Evolutionary conservation across 2,329 filamentous ascomycete genomes (phyloP).

Genomic region (Talaromyces sp.): DNA sequence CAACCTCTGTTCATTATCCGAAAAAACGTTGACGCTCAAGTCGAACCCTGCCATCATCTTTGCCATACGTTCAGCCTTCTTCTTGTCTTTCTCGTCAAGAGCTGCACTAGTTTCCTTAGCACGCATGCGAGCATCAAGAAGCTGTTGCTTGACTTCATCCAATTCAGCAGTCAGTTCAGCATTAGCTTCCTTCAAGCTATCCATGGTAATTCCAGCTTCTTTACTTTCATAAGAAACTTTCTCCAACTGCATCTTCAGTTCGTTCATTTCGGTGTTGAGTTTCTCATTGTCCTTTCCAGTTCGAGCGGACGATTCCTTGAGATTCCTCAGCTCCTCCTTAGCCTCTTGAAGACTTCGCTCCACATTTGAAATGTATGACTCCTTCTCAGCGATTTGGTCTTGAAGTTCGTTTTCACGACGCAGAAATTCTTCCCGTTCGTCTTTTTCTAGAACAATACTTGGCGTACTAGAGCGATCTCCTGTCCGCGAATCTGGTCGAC

Average conservation of each 20-base stretch:
- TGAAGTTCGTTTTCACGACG: conserved; percentile 94
- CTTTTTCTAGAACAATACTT: conserved; percentile 84
- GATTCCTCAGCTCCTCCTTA: conserved; percentile 77
- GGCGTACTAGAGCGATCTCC: conserved; percentile 85
- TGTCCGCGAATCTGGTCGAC: conserved; percentile 61
- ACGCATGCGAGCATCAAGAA: conserved; percentile 93
- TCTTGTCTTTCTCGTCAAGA: conserved; percentile 95
- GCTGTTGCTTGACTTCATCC: conserved; percentile 92
- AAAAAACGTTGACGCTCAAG: conserved; percentile 86
- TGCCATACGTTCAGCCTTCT: conserved; percentile 98
- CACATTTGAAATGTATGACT: conserved; percentile 71
- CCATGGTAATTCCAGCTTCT: conserved; percentile 96
- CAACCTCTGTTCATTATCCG: conserved; percentile 84
- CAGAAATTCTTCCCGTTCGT: conserved; percentile 94
- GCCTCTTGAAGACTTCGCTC: conserved; percentile 79
- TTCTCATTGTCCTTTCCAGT: conserved; percentile 87
- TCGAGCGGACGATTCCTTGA: conserved; percentile 82
- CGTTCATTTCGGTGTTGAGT: conserved; percentile 79
- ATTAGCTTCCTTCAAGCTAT: conserved; percentile 94
- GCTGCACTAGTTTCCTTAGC: conserved; percentile 89
- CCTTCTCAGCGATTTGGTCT: conserved; percentile 91
- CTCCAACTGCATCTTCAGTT: conserved; percentile 94
- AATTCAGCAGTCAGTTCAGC: conserved; percentile 85
- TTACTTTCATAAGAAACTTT: conserved; percentile 94
- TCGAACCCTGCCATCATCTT: conserved; percentile 99